Evolutionary conservation across 495 filamentous ascomycete species (phyloP).

Genomic region (Penicillium simplicissimum): DNA sequence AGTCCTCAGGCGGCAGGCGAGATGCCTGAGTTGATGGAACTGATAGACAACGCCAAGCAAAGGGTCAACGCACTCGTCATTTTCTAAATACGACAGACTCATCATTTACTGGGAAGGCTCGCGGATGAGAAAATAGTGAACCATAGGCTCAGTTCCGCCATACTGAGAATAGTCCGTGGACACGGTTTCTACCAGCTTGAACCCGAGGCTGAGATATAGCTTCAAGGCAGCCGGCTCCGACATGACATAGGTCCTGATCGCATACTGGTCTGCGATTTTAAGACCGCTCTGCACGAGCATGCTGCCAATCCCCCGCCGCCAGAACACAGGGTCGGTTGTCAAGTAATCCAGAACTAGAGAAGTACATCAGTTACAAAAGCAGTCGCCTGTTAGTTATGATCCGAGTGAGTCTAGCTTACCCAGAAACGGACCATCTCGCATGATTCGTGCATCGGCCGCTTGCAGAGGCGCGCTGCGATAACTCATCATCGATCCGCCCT

Average conservation of each 20-base stretch:
- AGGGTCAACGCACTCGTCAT: no score
- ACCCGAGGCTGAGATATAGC: not conserved
- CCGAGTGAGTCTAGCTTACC: not conserved
- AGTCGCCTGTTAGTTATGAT: not conserved
- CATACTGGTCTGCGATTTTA: not conserved
- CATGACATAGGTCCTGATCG: not conserved
- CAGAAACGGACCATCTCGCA: not conserved
- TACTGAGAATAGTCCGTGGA: not conserved
- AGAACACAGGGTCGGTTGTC: not conserved
- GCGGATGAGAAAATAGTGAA: not conserved
- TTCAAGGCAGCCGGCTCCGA: not conserved
- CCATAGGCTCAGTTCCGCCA: not conserved
- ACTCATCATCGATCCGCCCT: not conserved
- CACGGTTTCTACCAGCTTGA: not conserved
- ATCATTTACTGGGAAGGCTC: not conserved
- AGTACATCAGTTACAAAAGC: not conserved
- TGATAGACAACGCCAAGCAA: no score
- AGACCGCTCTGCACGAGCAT: not conserved
- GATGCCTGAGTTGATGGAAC: no score
- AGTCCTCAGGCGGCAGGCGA: no score
- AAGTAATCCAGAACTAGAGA: not conserved
- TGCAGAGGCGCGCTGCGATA: not conserved
- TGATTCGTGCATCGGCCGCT: not conserved
- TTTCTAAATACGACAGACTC: no score
- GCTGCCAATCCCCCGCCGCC: not conserved